Evolutionary conservation across 208 protist species (phyloP).

Genomic region (Trypanosoma scelopori): DNA sequence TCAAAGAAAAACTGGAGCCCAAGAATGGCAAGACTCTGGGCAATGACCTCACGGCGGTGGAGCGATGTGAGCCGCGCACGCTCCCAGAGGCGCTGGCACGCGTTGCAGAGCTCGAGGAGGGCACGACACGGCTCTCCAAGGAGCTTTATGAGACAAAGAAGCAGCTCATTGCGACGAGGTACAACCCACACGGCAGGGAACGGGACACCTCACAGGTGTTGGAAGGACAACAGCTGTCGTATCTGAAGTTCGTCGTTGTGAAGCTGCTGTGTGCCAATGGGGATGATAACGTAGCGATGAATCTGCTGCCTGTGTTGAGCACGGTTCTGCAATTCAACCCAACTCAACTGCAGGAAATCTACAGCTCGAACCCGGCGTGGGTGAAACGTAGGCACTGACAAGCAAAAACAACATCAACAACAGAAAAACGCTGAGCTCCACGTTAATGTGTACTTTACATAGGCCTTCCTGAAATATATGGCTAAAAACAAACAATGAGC

Average conservation of each 20-base stretch:
- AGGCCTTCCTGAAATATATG: not conserved
- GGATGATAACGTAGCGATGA: constrained; percentile 46
- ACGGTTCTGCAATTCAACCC: constrained; percentile 66
- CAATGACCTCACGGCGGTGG: not conserved
- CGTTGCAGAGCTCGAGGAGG: constrained; percentile 34
- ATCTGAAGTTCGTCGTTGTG: constrained; percentile 71
- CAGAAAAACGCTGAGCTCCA: too few species aligned
- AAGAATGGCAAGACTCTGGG: not conserved
- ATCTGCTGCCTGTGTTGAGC: constrained; percentile 75
- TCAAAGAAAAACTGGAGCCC: not conserved
- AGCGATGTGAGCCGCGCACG: constrained; percentile 2
- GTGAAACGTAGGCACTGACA: constrained; percentile 25
- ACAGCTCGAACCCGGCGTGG: constrained; percentile 53
- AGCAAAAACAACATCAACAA: too few species aligned
- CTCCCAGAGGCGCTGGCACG: constrained; percentile 34
- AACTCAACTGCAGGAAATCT: constrained; percentile 48
- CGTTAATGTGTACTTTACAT: too few species aligned
- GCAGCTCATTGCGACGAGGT: constrained; percentile 35
- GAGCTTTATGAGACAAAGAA: constrained; percentile 47
- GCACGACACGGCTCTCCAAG: constrained; percentile 30
- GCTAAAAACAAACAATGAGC: not conserved
- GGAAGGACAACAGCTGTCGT: constrained; percentile 59
- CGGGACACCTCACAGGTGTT: constrained; percentile 24
- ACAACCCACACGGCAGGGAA: constrained; percentile 20
- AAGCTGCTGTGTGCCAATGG: constrained; percentile 60